Percentiles rank a stretch among this genome's conserved stretches.
Evolutionary conservation across 345 rosid genomes (phyloP).

Genomic region (Litchi chinensis): DNA sequence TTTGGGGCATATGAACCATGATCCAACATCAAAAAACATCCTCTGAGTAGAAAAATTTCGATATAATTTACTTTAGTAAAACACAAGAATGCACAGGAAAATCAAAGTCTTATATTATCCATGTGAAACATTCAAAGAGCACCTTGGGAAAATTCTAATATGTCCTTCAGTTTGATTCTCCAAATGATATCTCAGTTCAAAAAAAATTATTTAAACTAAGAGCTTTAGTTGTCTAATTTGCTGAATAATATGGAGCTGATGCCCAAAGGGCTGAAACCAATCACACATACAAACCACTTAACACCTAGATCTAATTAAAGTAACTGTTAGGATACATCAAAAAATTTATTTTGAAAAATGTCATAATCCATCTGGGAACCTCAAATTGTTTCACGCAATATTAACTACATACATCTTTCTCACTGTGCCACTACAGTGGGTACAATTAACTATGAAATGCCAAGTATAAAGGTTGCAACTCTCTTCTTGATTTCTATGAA

Average conservation of each 20-base stretch:
- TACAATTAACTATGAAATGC: background rate
- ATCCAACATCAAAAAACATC: background rate
- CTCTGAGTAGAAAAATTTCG: background rate
- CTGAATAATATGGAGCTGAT: background rate
- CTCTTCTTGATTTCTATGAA: background rate
- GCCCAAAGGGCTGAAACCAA: background rate
- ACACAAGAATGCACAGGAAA: conserved; percentile 1
- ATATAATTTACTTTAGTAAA: background rate
- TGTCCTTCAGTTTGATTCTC: conserved; percentile 4
- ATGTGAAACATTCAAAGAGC: background rate
- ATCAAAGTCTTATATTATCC: background rate
- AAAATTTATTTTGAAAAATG: background rate
- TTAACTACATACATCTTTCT: too few relatives aligned
- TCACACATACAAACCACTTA: background rate
- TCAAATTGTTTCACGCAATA: background rate
- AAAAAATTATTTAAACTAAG: background rate
- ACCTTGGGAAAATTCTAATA: background rate
- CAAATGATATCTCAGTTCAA: background rate
- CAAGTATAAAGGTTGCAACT: background rate
- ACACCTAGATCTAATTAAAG: background rate
- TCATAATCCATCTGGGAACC: background rate
- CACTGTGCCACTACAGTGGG: too few relatives aligned
- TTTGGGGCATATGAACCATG: background rate
- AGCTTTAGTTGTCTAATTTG: background rate
- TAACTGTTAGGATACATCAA: background rate